Evolutionary conservation across 179 eudicot species (phyloP), one percentile per base, ranked within the genome.

Genomic region (Silene coronaria): DNA sequence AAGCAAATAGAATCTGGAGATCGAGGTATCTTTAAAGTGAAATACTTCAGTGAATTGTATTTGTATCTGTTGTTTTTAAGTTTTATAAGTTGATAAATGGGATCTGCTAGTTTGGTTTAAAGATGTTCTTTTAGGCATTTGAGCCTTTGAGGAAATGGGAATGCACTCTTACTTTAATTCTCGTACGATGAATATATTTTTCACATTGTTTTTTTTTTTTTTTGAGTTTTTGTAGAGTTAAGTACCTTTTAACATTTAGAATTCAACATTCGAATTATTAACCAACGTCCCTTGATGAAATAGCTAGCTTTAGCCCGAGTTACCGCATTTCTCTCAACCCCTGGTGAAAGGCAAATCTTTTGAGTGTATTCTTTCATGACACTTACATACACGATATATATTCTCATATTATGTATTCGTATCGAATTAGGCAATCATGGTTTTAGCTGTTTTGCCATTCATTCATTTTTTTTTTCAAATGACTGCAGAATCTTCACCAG

Each of bases 401-500:
- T 46, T 5, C 16, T 46, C 3, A 48, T 48, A 11, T 48, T 48
- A 11, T 10, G 55, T 48, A 48, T 48, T 11, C 17, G 17, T 48
- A n/a, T 48, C 17, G 17, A 48, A 48, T 48, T 48, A 48, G 17
- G 55, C 55, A 13, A 11, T 1, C n/a, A 51, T 17, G 13, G 22
- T 0, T 55, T 55, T 55, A 61, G 12, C 75, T 34, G 24, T 53
- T 19, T 45, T 17, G n/a, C 1, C 8, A 30, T 26, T 38, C 5
- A 8, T 38, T 14, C 27, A 36, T 48, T 24, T 73, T 61, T 67
- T 67, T 74, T 61, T 61, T 61, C 16, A 24, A 38, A 38, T 42
- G 13, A 16, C 9, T 81, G 77, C 80, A 89, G 98, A 87, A 30
- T 65, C 79, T 67, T 83, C 88, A 34, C 87, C 88, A 60, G 89